Evolutionary conservation across 2,329 filamentous ascomycete genomes (phyloP), one percentile per base, ranked within the genome.

Genomic region (Aspergillus udagawae): DNA sequence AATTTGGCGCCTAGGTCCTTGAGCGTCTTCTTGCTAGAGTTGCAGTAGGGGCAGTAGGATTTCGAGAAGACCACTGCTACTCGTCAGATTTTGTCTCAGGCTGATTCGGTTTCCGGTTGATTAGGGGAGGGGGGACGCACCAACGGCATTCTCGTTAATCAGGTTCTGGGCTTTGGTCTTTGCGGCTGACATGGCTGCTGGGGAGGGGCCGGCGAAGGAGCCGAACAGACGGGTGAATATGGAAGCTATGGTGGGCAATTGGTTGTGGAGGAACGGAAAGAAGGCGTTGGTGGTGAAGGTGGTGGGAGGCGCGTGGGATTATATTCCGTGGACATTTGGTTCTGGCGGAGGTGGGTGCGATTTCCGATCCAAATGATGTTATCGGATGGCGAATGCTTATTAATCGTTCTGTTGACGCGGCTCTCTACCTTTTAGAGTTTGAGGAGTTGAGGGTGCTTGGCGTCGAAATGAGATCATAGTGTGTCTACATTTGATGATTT

Each of bases 1-100:
- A 84, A 92, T 67, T 92, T 89, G 60, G 90, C 90, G 63, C 86
- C 86, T 57, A 86, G 67, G 57, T 85, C 80, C 70, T 82, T 84
- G 67, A 99, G 81, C 52, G 91, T 82, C 56, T 81, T 70, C 86
- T 97, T 97, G 66, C 88, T 86, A 59, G 86, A 82, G 57, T 79
- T 82, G 83, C 93, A 97, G 84, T 96, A 95, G 12, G 92, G 92
- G 84, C 94, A 99, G 81, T 91, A 96, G 17, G 88, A 91, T 82
- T 99, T 99, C 78, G 89, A 92, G 84, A 99, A 99, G 74, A 99
- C 90, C 69, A 94, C 90, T 66, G 20, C 7, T 17, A 23, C 10
- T 14, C 20, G 12, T 51, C 28, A n/a, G 21, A 7, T 10, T 45
- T 47, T 38, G 21, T 21, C 47, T 28, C 28, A 29, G 8, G 28